Conservation (phyloP, 2,329 filamentous ascomycete species). For the Cytospora mali region DNA sequence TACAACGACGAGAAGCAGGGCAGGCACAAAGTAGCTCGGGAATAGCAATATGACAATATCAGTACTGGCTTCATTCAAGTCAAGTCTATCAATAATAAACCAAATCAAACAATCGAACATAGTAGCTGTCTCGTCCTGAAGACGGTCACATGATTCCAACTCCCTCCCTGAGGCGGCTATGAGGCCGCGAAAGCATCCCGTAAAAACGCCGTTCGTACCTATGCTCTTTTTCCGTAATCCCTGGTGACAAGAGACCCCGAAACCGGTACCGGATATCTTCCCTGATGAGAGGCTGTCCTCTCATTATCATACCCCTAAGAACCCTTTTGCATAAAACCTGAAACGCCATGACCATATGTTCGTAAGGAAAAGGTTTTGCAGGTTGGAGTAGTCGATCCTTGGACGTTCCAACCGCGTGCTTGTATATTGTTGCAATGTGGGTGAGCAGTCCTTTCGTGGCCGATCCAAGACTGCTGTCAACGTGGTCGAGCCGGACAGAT, state of each 20-base stretch:
- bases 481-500: neutral
- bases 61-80: neutral
- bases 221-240: neutral
- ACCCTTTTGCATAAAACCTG: constrained; percentile 13
- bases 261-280: neutral
- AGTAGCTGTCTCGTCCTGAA: neutral
- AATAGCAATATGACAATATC: neutral
- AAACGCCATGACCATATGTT: constrained; percentile 19
- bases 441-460: neutral
- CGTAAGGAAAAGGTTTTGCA: neutral
- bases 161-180: neutral
- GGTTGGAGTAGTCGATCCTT: neutral
- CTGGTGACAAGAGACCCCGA: neutral
- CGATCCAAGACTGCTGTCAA: neutral
- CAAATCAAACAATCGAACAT: neutral
- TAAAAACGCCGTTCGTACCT: neutral
- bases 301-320: constrained; percentile 5
- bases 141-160: neutral
- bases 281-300: constrained; percentile 3
- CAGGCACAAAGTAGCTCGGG: neutral
- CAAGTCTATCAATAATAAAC: neutral
- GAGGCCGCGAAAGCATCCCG: neutral
- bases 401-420: neutral
- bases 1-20: neutral
- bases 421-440: neutral